Percentiles rank a stretch among this genome's conserved stretches.
These are phyloP conservation scores for Flaveria floridana DNA, from an alignment of 140 eudicot genomes.

Conservation along the genomic window DNA sequence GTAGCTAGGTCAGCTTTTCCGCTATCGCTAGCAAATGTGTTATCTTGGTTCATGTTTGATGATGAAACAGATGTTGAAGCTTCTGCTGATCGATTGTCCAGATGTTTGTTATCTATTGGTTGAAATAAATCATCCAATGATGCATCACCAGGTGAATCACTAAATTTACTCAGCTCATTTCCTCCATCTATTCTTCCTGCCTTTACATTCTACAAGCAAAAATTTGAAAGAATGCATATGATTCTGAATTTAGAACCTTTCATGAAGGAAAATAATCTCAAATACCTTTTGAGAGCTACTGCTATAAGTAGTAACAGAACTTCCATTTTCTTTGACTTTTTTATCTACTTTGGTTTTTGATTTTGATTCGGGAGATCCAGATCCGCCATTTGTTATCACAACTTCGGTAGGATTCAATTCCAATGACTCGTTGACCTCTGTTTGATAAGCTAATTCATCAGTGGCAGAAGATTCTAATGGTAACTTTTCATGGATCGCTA, in stretches of 20 bases:
- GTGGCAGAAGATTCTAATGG: slow-evolving; percentile 36
- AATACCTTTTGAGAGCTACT: slow-evolving; percentile 49
- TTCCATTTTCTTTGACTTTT: slow-evolving; percentile 55
- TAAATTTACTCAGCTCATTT: slow-evolving; percentile 82
- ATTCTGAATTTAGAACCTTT: neutral
- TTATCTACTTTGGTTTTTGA: slow-evolving; percentile 33
- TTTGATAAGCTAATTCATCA: slow-evolving; percentile 33
- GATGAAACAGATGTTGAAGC: slow-evolving; percentile 81
- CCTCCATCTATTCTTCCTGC: slow-evolving; percentile 41
- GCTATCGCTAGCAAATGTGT: slow-evolving; percentile 36
- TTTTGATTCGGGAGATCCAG: slow-evolving; percentile 47
- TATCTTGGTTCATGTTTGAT: slow-evolving; percentile 49
- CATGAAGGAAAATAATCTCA: neutral
- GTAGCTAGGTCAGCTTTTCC: slow-evolving; percentile 80
- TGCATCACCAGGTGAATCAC: slow-evolving; percentile 97
- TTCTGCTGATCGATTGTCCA: slow-evolving; percentile 53
- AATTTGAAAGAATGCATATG: neutral
- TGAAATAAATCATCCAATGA: slow-evolving; percentile 87
- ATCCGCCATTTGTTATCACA: slow-evolving; percentile 44
- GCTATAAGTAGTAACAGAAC: slow-evolving; percentile 41
- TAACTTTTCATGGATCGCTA: slow-evolving; percentile 57
- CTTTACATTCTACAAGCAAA: slow-evolving; percentile 35
- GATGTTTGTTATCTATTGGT: slow-evolving; percentile 50
- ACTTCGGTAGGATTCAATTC: slow-evolving; percentile 40
- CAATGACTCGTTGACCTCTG: slow-evolving; percentile 38